Percentiles rank a stretch among this genome's conserved stretches.
phyloP scores from a whole-genome alignment of 768 basidiomycete species.

The Kwoniella mangroviensis region DNA sequence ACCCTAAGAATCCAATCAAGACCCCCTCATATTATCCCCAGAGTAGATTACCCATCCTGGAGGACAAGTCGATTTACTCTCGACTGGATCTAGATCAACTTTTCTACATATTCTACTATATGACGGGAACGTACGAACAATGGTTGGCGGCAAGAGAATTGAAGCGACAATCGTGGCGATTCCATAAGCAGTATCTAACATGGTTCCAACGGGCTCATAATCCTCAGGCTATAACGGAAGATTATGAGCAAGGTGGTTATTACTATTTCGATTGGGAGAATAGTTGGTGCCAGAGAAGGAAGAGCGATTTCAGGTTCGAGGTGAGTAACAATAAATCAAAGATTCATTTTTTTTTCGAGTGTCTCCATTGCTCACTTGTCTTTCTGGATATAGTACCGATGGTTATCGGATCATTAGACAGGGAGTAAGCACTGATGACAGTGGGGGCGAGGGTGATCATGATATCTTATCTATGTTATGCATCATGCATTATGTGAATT shows the following conservation, averaged over 20 bases:
- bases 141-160: conserved; percentile 95
- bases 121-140: conserved; percentile 96
- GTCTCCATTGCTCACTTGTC: background rate
- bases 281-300: conserved; percentile 97
- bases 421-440: background rate
- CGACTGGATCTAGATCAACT: conserved; percentile 95
- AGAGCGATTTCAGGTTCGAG: conserved; percentile 87
- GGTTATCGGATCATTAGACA: conserved; percentile 80
- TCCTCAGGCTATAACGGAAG: conserved; percentile 97
- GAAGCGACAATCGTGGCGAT: conserved; percentile 97
- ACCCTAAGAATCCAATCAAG: conserved; percentile 86
- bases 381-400: conserved; percentile 75
- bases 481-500: background rate
- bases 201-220: conserved; percentile 99
- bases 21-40: conserved; percentile 97
- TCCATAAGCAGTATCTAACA: conserved; percentile 98
- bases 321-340: conserved; percentile 24
- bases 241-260: conserved; percentile 99
- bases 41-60: conserved; percentile 75
- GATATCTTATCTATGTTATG: background rate
- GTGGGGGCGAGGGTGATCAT: too few relatives aligned
- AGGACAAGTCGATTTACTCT: conserved; percentile 79
- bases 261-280: conserved; percentile 99
- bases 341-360: background rate
- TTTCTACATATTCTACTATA: conserved; percentile 98